Base-by-base conservation (phyloP, 1,284 basidiomycete species). In the Ustilago crameri region DNA sequence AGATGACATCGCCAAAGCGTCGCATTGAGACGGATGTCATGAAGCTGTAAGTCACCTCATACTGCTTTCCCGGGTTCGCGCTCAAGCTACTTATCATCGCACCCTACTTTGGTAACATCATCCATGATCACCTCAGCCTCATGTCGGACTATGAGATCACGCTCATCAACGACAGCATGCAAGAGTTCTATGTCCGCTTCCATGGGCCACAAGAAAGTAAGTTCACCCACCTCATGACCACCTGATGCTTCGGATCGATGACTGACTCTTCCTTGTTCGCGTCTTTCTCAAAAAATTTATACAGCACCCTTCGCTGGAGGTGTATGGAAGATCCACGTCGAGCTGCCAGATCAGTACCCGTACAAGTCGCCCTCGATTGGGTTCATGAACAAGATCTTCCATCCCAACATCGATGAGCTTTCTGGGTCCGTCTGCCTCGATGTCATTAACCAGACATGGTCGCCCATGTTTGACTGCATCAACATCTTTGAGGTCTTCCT, bases 371-470 rank as follows among this genome's bases (percentile, higher is more conserved):
- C 96, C 3, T 95, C 93, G 80, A 98, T 98, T 78, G 95, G 95
- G 1, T 98, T 98, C 85, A 95, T 97, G 93, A 98, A 98, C 89
- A 97, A 97, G 90, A 98, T 98, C 83, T 98, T 97, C 84, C 95
- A 98, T 82, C 95, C 95, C 10, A 98, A 97, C 83, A 97, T 97
- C 80, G 94, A 97, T 84, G 95, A 97, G 84, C 85, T 95, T 91
- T 74, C 69, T 4, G 71, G 78, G 20, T 71, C 74, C 7, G 79
- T 77, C 37, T 79, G 78, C 22, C 67, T 79, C 30, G 81, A 83
- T 62, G 75, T 79, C 32, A 79, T 79, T 72, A 75, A 82, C 59
- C 76, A 77, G 35, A 76, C 72, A n/a, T 74, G 75, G 63, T 74
- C 73, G 34, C 73, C 75, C 37, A 74, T 77, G 70, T 72, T 69